Evolutionary conservation across 768 basidiomycete genomes (phyloP), one percentile per base, ranked within the genome.

Genomic region (Tylopilus balloui): DNA sequence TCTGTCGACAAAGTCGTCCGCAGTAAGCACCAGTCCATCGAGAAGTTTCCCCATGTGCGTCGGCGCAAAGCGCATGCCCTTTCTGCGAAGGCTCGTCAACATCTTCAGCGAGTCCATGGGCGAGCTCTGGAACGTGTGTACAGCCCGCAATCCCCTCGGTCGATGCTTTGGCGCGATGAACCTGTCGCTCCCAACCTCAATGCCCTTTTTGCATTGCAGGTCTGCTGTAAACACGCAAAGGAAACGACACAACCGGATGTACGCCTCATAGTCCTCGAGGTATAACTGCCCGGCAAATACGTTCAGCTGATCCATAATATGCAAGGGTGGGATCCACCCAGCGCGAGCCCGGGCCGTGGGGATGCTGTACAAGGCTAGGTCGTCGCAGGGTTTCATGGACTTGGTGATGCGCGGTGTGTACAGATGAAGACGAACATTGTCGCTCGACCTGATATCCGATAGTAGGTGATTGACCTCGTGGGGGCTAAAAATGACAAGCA

Each of bases 11-110:
- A 56, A 57, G 32, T 57, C 54, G 1, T 15, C 48, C 44, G 51
- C 38, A 1, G 46, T 53, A 36, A 73, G 52, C 1, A 48, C n/a
- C 21, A 57, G 57, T 23, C 58, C 65, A 32, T 64, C 51, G 21
- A 77, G 29, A 27, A 76, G 59, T 38, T 69, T 69, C 3, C 76
- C 75, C 55, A 76, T 56, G 50, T 77, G 74, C 6, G 75, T 77
- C 29, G 43, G 42, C 15, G 54, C 42, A 52, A 66, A 77, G 11
- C 56, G 49, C 58, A 67, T 57, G 6, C 73, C 74, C 45, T 73
- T 78, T 55, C 74, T 66, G 6, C 74, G 67, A 35, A 69, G 48
- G 13, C 50, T 17, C 8, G 27, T 42, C 28, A 65, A 36, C 4
- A 20, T 44, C 35, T 47, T 49, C 35, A 68, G 24, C 24, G 65